Percentiles rank a stretch among this genome's conserved stretches.
phyloP scores from a whole-genome alignment of 2,329 filamentous ascomycete species.

The Fusarium irregulare region DNA sequence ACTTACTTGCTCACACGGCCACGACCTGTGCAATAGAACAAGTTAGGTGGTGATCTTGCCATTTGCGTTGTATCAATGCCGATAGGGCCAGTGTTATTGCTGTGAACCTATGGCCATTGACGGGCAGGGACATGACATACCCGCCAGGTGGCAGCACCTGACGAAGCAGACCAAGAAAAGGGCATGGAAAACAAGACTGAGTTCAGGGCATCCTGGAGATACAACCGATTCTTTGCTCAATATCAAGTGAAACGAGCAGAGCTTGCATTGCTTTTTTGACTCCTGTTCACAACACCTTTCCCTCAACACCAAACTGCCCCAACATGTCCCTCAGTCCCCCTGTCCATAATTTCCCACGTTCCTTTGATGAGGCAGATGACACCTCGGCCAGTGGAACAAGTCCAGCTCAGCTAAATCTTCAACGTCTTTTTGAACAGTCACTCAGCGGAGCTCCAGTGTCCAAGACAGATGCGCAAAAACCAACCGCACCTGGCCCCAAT shows the following conservation, averaged over 20 bases:
- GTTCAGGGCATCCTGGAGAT: neutral
- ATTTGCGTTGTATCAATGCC: neutral
- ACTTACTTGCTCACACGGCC: neutral
- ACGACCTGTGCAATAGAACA: neutral
- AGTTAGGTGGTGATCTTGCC: neutral
- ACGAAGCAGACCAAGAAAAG: conserved; percentile 8
- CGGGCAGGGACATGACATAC: conserved; percentile 26
- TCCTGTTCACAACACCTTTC: neutral
- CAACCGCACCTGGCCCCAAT: conserved; percentile 55
- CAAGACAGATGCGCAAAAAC: conserved; percentile 61
- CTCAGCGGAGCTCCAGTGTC: conserved; percentile 62
- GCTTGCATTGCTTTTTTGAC: neutral
- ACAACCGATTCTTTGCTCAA: conserved; percentile 5
- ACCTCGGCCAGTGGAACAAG: conserved; percentile 57
- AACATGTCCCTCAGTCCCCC: conserved; percentile 52
- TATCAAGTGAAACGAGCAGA: conserved; percentile 40
- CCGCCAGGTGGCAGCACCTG: conserved; percentile 26
- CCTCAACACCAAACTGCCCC: conserved; percentile 21
- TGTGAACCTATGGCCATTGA: conserved; percentile 8
- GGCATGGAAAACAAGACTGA: neutral
- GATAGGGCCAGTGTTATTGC: conserved; percentile 13
- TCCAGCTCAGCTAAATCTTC: conserved; percentile 72
- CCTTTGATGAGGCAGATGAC: conserved; percentile 42
- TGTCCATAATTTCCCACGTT: conserved; percentile 42
- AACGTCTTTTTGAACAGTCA: conserved; percentile 72